These are phyloP conservation scores for Nemania bipapillata DNA, from an alignment of 2,329 filamentous ascomycete genomes.

Conservation along the genomic window DNA sequence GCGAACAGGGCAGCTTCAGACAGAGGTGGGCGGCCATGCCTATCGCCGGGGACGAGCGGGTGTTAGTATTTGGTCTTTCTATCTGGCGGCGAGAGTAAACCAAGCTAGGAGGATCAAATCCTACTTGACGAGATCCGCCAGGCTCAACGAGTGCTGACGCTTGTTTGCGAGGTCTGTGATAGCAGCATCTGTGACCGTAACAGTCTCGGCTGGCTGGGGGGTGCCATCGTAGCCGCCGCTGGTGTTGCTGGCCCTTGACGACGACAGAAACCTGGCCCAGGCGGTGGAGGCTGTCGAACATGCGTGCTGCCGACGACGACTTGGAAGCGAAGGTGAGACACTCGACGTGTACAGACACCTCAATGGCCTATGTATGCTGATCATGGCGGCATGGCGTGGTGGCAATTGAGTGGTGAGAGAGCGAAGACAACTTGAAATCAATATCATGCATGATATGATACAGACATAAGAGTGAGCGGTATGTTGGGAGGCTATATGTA, in stretches of 20 bases:
- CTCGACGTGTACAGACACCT: constrained; percentile 51
- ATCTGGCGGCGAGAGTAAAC: background rate
- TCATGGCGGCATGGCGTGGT: constrained; percentile 62
- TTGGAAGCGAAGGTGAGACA: constrained; percentile 30
- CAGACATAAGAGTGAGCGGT: background rate
- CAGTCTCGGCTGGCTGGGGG: constrained; percentile 58
- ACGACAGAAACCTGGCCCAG: constrained; percentile 34
- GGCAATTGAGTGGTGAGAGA: constrained; percentile 32
- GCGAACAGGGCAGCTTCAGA: constrained; percentile 81
- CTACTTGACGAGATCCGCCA: constrained; percentile 89
- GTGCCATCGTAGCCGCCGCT: constrained; percentile 50
- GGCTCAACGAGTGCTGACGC: constrained; percentile 81
- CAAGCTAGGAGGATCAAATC: constrained; percentile 44
- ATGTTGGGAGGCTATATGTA: background rate
- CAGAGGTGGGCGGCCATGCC: constrained; percentile 83
- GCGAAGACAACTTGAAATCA: constrained; percentile 1
- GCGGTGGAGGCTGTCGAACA: constrained; percentile 30
- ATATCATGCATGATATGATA: background rate
- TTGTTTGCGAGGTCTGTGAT: constrained; percentile 81
- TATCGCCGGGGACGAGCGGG: constrained; percentile 46
- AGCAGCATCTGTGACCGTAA: constrained; percentile 75
- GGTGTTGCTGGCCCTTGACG: background rate
- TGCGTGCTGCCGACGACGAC: constrained; percentile 26
- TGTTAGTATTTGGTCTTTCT: constrained; percentile 8
- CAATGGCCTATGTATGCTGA: constrained; percentile 54